phyloP scores from a whole-genome alignment of 1,284 basidiomycete genomes.

The Anthracocystis panici-leucophaei region DNA sequence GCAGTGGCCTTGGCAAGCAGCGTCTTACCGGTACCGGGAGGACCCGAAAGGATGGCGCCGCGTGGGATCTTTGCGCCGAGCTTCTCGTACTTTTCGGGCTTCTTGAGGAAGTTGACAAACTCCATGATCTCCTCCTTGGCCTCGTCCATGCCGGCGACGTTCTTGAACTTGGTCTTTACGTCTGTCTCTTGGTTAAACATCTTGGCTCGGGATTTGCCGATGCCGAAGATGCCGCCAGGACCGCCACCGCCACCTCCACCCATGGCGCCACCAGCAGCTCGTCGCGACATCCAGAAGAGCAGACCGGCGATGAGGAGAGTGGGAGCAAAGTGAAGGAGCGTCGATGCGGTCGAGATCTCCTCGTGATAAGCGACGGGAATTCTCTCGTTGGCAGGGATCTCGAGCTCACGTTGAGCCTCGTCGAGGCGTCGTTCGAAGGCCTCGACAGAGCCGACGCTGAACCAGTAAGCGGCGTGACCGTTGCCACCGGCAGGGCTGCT shows the following conservation, averaged over 20 bases:
- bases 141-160: conserved; percentile 99
- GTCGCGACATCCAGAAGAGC: conserved; percentile 87
- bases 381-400: conserved; percentile 89
- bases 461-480: conserved; percentile 77
- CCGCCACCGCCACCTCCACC: conserved; percentile 71
- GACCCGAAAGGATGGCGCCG: conserved; percentile 96
- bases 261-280: conserved; percentile 73
- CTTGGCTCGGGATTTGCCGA: conserved; percentile 94
- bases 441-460: conserved; percentile 97
- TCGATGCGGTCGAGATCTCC: conserved; percentile 86
- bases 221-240: conserved; percentile 93
- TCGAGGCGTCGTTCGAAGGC: conserved; percentile 95
- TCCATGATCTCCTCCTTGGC: conserved; percentile 99
- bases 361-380: conserved; percentile 98
- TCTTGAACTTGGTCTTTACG: conserved; percentile 91
- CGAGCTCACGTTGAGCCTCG: conserved; percentile 90
- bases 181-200: conserved; percentile 98
- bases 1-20: conserved; percentile 97
- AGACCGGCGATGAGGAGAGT: conserved; percentile 91
- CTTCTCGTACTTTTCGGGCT: conserved; percentile 92
- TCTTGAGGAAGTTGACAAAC: conserved; percentile 99
- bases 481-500: conserved; percentile 30
- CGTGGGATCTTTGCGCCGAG: conserved; percentile 98
- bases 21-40: conserved; percentile 98
- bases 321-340: conserved; percentile 91